Conservation (phyloP, 2,329 filamentous ascomycete species). For the Epichloe glyceriae region DNA sequence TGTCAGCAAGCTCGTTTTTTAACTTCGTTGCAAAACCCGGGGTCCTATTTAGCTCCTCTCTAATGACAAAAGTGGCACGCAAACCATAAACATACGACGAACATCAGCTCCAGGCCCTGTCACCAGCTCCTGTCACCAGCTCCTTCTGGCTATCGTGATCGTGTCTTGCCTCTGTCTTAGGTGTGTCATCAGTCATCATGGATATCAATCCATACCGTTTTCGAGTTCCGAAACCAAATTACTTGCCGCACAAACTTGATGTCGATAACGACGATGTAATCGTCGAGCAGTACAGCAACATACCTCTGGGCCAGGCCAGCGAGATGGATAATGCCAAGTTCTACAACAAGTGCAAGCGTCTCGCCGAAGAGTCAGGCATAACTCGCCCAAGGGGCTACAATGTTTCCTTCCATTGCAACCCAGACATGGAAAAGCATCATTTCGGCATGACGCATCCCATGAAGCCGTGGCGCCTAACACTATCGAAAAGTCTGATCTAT, state of each 20-base stretch:
- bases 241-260: constrained; percentile 41
- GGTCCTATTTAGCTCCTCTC: neutral
- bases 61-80: neutral
- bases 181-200: constrained; percentile 14
- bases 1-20: neutral
- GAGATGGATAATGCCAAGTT: constrained; percentile 44
- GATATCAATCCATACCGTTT: constrained; percentile 37
- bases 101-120: neutral
- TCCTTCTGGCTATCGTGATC: neutral
- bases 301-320: constrained; percentile 35
- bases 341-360: constrained; percentile 43
- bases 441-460: constrained; percentile 96
- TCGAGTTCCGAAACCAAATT: constrained; percentile 45
- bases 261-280: constrained; percentile 37
- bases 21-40: neutral
- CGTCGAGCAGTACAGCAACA: constrained; percentile 37
- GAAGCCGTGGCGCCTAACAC: constrained; percentile 94
- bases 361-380: constrained; percentile 53
- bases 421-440: constrained; percentile 89
- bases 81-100: neutral
- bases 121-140: neutral
- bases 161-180: neutral
- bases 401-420: constrained; percentile 92
- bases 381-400: constrained; percentile 72
- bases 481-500: constrained; percentile 89